Evolutionary conservation across 208 protist species (phyloP), one percentile per base, ranked within the genome.

Genomic region (Trypanosoma scelopori): DNA sequence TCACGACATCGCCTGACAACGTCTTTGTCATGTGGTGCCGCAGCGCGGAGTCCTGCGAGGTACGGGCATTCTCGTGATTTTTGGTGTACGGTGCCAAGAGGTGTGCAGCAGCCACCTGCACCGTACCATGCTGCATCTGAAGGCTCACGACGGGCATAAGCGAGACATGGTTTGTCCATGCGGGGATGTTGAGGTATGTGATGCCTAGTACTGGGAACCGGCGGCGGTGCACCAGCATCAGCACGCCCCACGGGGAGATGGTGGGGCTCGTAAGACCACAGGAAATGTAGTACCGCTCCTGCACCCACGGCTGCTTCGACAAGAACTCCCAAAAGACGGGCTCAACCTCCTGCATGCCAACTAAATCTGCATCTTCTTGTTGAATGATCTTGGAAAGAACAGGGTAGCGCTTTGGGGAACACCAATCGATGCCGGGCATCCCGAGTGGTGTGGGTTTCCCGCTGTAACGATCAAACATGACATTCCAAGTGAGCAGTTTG

Each of bases 341-440:
- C 76, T 96, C 88, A 20, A 93, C 86, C 72, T 96, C 91, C 63
- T 96, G 91, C 88, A 96, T 84, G n/a, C 80, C 88, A 13, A 96
- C 85, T 61, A 96, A 76, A 61, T 96, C 91, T 9, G 91, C 91
- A 60, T 93, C 81, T 66, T 91, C 84, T 30, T 63, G 63, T 12
- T 65, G 69, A 49, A 96, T 91, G 9, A 87, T 49, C 55, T 80
- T 81, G 13, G 86, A 78, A 52, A 96, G 78, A n/a, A 93, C 86
- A 0, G 87, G 86, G 65, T 96, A 96, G 18, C 91, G 85, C 61
- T 89, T 74, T n/a, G 76, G 73, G 25, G 84, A 86, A 77, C 91
- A 96, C 86, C 86, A 96, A 75, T 96, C 88, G 49, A 96, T 94
- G 53, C 91, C 91, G 3, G 91, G 91, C 88, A 91, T 94, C 16